Evolutionary conservation across 768 basidiomycete species (phyloP), one percentile per base, ranked within the genome.

Genomic region (Boletus rubroflammeus): DNA sequence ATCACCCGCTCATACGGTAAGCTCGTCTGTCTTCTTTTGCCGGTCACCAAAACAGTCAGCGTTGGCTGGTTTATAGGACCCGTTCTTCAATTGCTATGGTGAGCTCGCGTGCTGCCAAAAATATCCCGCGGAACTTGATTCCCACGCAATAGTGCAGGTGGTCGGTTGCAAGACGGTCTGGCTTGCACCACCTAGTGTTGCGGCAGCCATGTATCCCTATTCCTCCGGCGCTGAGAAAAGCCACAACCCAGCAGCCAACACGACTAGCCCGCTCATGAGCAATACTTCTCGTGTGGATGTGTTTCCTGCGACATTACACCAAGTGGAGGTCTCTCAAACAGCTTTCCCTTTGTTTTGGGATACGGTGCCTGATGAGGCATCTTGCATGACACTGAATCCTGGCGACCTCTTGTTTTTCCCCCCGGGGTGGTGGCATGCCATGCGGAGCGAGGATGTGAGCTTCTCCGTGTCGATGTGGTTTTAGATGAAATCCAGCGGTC

Each of bases 401-500:
- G 96, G 95, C 0, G 96, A 98, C 70, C 53, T 95, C 41, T 73
- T 98, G 42, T 88, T 90, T 66, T 86, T 98, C 60, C 96, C 96
- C 19, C 88, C 90, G 5, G 85, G 90, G 28, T 96, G 93, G 93
- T 96, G 93, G 93, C 93, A 96, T 69, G 88, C 86, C 17, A 90
- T 93, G 88, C 81, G 85, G 58, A 86, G 84, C 69, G 90, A 91
- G 72, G 80, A 81, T 23, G 82, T 77, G 36, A 93, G 91, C 72
- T 86, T 91, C 67, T 94, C 92, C 40, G 79, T 94, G 43, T 95
- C 93, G 31, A 87, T 93, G 80, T 94, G 92, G 91, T 95, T 92
- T 69, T 95, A 73, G 70, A 66, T 71, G 65, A 62, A 61, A 56
- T 52, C 57, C 57, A 53, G 58, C 58, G 55, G 47, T 63, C 52